Evolutionary conservation across 2,329 filamentous ascomycete genomes (phyloP).

Genomic region (Fusarium illudens): DNA sequence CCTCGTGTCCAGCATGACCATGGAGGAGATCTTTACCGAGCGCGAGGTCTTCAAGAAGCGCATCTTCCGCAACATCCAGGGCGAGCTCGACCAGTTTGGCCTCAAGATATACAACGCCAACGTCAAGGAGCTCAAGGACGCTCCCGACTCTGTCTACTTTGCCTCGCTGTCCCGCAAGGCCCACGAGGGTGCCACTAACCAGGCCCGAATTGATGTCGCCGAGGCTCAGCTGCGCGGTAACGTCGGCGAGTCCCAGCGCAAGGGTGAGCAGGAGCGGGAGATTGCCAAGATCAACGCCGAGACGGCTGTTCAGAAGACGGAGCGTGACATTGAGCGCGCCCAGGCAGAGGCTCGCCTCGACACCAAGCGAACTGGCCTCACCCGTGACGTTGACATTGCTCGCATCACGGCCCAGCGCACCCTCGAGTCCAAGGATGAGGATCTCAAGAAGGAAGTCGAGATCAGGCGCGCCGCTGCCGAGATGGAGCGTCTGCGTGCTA

Average conservation of each 20-base stretch:
- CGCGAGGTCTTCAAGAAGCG: slow-evolving; percentile 79
- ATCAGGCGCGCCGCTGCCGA: slow-evolving; percentile 80
- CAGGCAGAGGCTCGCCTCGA: slow-evolving; percentile 79
- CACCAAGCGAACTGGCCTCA: slow-evolving; percentile 75
- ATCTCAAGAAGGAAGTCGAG: slow-evolving; percentile 81
- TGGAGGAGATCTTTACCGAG: slow-evolving; percentile 88
- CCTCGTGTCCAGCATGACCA: slow-evolving; percentile 87
- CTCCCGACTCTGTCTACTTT: slow-evolving; percentile 83
- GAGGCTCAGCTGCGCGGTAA: slow-evolving; percentile 72
- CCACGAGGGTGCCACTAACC: slow-evolving; percentile 84
- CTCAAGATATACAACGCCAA: slow-evolving; percentile 77
- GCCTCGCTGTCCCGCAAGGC: slow-evolving; percentile 83
- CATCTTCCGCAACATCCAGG: slow-evolving; percentile 78
- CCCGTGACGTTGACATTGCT: slow-evolving; percentile 77
- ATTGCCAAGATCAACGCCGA: slow-evolving; percentile 89
- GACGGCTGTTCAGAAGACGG: slow-evolving; percentile 84
- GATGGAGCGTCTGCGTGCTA: slow-evolving; percentile 80
- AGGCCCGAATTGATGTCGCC: slow-evolving; percentile 74
- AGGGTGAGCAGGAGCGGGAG: slow-evolving; percentile 83
- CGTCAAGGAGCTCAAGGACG: slow-evolving; percentile 87
- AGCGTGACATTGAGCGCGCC: slow-evolving; percentile 83
- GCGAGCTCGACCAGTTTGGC: slow-evolving; percentile 82
- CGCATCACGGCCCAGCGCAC: slow-evolving; percentile 77
- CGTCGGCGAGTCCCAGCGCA: slow-evolving; percentile 79
- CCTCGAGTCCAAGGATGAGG: slow-evolving; percentile 79